Conservation (phyloP, 371 early-diverging fungal genomes). For the Fennellomyces sp. region DNA sequence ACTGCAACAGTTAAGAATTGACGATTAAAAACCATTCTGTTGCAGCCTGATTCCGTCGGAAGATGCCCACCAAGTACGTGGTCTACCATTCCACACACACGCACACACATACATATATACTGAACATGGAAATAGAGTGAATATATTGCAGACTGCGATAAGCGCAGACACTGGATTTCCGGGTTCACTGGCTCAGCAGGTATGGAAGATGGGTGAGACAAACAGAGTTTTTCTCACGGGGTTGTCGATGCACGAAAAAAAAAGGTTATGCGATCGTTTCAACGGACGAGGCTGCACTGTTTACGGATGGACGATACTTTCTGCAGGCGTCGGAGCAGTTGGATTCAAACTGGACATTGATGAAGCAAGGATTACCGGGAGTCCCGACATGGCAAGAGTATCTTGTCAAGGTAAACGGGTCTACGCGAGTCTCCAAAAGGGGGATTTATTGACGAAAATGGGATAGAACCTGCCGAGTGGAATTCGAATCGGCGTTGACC, state of each 20-base stretch:
- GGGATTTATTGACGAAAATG: neutral
- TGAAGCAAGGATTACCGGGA: conserved; percentile 88
- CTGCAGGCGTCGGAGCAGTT: conserved; percentile 96
- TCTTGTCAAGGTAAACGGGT: conserved; percentile 57
- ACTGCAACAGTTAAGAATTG: too few species aligned
- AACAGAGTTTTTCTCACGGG: too few species aligned
- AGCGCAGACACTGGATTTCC: conserved; percentile 92
- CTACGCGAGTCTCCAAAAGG: neutral
- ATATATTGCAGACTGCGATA: conserved; percentile 93
- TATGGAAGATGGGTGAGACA: too few species aligned
- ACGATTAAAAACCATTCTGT: too few species aligned
- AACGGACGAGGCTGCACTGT: conserved; percentile 74
- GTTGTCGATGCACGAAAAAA: too few species aligned
- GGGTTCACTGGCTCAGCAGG: conserved; percentile 99
- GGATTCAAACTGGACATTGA: conserved; percentile 87
- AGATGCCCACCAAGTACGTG: conserved; percentile 90
- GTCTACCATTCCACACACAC: too few species aligned
- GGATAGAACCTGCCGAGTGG: conserved; percentile 65
- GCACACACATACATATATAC: too few species aligned
- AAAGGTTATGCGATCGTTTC: conserved; percentile 86
- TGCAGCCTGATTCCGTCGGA: conserved; percentile 81
- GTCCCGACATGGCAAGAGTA: conserved; percentile 92
- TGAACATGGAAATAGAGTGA: conserved; percentile 74
- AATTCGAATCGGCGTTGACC: conserved; percentile 86
- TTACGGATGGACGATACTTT: conserved; percentile 99